Base-by-base conservation (phyloP, 306 rosid species). In the Castanopsis chinensis region DNA sequence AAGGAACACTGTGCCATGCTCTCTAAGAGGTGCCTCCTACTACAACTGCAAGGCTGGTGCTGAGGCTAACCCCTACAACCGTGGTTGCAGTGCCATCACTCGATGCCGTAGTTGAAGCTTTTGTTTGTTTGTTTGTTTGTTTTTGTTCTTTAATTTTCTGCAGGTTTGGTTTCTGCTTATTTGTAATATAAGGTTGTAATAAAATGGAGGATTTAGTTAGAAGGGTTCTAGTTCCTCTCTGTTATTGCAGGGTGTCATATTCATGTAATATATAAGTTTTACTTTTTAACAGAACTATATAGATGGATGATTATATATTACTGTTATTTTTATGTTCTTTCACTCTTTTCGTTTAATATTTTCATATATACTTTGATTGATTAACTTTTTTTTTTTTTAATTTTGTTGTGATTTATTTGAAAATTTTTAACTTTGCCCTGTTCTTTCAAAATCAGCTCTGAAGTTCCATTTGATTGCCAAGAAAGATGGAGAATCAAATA, bases 1-100 rank as follows among this genome's bases (percentile, higher is more conserved):
- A 86, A 72, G 90, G 6, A 90, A 93, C 91, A 86, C 84, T 0
- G 96, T 93, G 73, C 98, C 98, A 20, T 93, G 98, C 81, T 91
- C 97, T 37, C 80, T 12, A 6, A 88, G 81, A 43, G 98, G 98
- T 72, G 93, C 98, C 9, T 91, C 97, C 52, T 93, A 93, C 84
- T 93, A 93, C 86, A 93, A 93, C 74, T 93, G 98, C 79, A 32
- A 72, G 70, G 43, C 89, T 2, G 98, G 94, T 61, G 92, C 94
- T 0, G 64, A 86, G 10, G 92, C 92, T 21, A 93, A 91, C 83
- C 97, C 98, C 54, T 93, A 93, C 78, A 65, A 2, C 72, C 97
- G 94, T n/a, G 97, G 98, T 37, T 93, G 98, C 81, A 57, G 71
- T 64, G 63, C 81, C 86, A 93, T 93, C 80, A 85, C 98, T 71